A percentile compares a stretch with the other conserved stretches of the same genome.
These are phyloP conservation scores for Globisporangium middletonii DNA, from an alignment of 352 stramenopile genomes.

Conservation along the genomic window DNA sequence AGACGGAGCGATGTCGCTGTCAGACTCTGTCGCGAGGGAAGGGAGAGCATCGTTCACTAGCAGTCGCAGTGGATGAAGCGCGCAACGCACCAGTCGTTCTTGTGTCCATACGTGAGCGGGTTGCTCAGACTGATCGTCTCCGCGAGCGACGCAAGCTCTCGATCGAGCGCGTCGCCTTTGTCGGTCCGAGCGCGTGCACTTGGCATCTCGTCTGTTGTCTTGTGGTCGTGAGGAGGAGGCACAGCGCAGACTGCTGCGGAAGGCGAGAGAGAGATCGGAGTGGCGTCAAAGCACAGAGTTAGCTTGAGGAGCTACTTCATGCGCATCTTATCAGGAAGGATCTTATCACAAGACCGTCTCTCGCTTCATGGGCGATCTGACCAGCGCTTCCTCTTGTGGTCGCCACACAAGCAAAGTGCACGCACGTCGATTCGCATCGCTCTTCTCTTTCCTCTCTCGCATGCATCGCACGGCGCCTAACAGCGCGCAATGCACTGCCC, in stretches of 20 bases:
- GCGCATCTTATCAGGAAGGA: too few relatives aligned
- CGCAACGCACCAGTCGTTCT: slow-evolving; percentile 50
- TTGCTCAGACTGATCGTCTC: slow-evolving; percentile 78
- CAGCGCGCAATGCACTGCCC: too few relatives aligned
- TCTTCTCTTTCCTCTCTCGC: too few relatives aligned
- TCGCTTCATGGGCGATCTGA: too few relatives aligned
- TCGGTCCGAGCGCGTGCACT: neutral
- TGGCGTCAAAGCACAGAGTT: too few relatives aligned
- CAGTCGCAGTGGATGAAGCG: neutral
- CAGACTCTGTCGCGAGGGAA: neutral
- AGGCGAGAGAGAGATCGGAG: neutral
- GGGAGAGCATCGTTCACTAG: neutral
- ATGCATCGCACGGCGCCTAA: too few relatives aligned
- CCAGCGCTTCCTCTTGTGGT: too few relatives aligned
- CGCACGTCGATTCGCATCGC: too few relatives aligned
- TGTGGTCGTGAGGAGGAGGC: neutral
- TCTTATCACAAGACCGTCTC: too few relatives aligned
- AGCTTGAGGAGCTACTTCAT: too few relatives aligned
- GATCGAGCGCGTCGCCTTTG: slow-evolving; percentile 53
- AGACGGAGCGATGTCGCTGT: neutral
- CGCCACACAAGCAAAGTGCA: too few relatives aligned
- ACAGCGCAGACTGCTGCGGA: too few relatives aligned
- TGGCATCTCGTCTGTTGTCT: neutral
- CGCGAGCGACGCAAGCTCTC: slow-evolving; percentile 55
- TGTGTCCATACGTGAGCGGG: slow-evolving; percentile 67